Evolutionary conservation across 345 rosid genomes (phyloP).

Genomic region (Alliaria petiolata): DNA sequence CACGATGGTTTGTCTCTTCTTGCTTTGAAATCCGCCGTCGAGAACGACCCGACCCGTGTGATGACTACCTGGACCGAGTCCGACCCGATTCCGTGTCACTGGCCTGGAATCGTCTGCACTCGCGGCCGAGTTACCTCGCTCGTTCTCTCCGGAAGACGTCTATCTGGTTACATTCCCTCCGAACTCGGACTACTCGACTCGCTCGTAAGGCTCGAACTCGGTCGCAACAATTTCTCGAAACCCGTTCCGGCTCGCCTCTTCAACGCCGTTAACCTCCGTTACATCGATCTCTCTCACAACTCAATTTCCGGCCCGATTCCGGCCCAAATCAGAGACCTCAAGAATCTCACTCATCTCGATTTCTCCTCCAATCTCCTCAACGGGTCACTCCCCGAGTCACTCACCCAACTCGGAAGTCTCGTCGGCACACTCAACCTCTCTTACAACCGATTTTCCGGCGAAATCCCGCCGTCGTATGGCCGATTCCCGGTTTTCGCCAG

Average conservation of each 20-base stretch:
- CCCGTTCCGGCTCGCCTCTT: conserved; percentile 58
- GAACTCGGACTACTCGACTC: conserved; percentile 78
- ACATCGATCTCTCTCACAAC: conserved; percentile 71
- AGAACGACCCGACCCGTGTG: conserved; percentile 55
- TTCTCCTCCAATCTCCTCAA: conserved; percentile 65
- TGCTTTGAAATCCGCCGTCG: conserved; percentile 77
- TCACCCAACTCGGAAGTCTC: conserved; percentile 52
- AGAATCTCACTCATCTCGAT: conserved; percentile 58
- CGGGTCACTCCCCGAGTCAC: conserved; percentile 69
- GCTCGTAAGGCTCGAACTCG: conserved; percentile 51
- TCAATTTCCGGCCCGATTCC: conserved; percentile 67
- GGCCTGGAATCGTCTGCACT: conserved; percentile 68
- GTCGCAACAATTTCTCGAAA: conserved; percentile 64
- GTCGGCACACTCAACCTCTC: conserved; percentile 76
- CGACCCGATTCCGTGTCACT: conserved; percentile 76
- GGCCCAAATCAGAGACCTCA: conserved; percentile 40
- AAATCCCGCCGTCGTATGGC: conserved; percentile 70
- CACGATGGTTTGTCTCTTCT: conserved; percentile 85
- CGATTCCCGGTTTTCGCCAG: conserved; percentile 66
- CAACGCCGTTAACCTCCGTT: conserved; percentile 46
- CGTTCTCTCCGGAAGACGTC: conserved; percentile 45
- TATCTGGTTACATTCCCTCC: conserved; percentile 83
- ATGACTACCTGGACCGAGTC: conserved; percentile 69
- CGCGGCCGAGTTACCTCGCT: conserved; percentile 59
- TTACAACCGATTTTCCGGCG: conserved; percentile 62